Percentiles rank a stretch among this genome's conserved stretches.
phyloP scores from a whole-genome alignment of 1,284 basidiomycete species.

The Veloboletus limbatus region DNA sequence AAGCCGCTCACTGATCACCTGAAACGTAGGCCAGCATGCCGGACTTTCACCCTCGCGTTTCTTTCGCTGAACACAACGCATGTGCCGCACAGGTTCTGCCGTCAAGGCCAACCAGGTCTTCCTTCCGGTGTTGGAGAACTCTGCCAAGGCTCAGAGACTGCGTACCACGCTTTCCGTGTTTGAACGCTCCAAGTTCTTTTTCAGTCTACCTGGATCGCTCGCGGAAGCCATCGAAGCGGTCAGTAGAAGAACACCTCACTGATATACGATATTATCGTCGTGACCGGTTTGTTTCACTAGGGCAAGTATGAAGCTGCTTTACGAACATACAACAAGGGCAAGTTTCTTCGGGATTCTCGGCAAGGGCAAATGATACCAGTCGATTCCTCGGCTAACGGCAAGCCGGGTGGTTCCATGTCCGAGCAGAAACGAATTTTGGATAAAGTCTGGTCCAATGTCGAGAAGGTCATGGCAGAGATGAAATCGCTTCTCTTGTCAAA shows the following conservation, averaged over 20 bases:
- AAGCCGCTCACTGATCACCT: conserved; percentile 79
- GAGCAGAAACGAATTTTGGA: conserved; percentile 92
- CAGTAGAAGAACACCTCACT: conserved; percentile 29
- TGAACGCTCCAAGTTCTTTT: conserved; percentile 97
- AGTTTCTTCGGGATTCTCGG: conserved; percentile 84
- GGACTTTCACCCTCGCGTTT: background rate
- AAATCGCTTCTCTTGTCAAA: conserved; percentile 72
- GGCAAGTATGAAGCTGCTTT: conserved; percentile 92
- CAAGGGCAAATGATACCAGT: conserved; percentile 79
- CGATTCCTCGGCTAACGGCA: conserved; percentile 53
- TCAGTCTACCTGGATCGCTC: conserved; percentile 94
- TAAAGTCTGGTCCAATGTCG: conserved; percentile 95
- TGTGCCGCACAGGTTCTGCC: conserved; percentile 59
- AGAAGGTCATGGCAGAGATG: conserved; percentile 95
- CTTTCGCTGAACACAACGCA: conserved; percentile 2
- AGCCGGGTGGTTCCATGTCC: conserved; percentile 52
- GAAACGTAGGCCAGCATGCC: conserved; percentile 57
- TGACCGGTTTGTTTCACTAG: conserved; percentile 41
- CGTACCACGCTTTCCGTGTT: conserved; percentile 93
- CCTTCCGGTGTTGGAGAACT: conserved; percentile 93
- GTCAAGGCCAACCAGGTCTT: conserved; percentile 95
- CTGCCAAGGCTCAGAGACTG: conserved; percentile 91
- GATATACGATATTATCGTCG: background rate
- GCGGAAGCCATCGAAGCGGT: conserved; percentile 88
- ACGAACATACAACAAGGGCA: conserved; percentile 97